phyloP scores from a whole-genome alignment of 805 yeast genomes.

The Sporopachydermia lactativora region DNA sequence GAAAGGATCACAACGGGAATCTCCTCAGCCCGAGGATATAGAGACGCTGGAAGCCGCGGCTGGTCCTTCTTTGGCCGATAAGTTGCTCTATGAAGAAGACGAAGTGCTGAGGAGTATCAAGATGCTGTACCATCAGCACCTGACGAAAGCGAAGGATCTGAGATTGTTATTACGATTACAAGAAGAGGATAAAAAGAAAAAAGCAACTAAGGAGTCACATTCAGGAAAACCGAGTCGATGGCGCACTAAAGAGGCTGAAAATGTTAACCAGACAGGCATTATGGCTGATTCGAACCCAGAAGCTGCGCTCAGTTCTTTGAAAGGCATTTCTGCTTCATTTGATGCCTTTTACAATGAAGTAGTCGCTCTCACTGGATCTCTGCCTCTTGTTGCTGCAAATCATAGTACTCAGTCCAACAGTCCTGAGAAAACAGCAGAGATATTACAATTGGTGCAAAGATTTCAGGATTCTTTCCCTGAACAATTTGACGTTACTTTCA shows the following conservation, averaged over 20 bases:
- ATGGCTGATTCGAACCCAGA: background rate
- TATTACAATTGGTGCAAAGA: background rate
- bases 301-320: background rate
- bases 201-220: background rate
- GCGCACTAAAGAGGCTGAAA: too few relatives aligned
- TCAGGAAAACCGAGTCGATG: background rate
- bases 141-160: background rate
- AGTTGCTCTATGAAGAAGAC: background rate
- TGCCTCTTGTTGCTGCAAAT: background rate
- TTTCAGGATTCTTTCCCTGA: background rate
- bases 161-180: background rate
- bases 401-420: background rate
- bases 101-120: background rate
- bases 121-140: background rate
- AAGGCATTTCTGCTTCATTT: background rate
- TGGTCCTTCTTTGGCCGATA: background rate
- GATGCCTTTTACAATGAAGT: background rate
- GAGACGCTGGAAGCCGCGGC: background rate
- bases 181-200: background rate
- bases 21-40: background rate
- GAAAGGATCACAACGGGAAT: conserved; percentile 14
- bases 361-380: background rate
- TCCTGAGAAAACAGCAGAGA: background rate
- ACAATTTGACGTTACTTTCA: background rate
- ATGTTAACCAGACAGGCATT: background rate